Conservation (phyloP, 2,329 filamentous ascomycete genomes). For the Xylaria sp. region DNA sequence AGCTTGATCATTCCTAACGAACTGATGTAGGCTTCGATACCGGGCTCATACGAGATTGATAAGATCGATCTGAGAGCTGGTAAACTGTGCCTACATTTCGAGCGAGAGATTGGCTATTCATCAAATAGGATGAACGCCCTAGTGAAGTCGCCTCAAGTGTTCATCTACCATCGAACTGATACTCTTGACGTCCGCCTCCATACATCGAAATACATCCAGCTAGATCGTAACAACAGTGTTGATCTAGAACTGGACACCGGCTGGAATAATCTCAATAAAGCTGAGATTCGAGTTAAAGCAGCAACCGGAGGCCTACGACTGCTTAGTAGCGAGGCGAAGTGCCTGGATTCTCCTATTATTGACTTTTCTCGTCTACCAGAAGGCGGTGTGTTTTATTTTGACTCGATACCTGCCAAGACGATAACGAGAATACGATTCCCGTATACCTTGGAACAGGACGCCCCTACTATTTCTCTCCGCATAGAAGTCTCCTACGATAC, state of each 20-base stretch:
- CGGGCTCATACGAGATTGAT: slow-evolving; percentile 80
- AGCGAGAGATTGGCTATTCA: slow-evolving; percentile 64
- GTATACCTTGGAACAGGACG: slow-evolving; percentile 83
- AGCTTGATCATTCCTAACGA: slow-evolving; percentile 46
- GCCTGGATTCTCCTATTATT: slow-evolving; percentile 55
- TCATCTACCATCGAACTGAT: slow-evolving; percentile 76
- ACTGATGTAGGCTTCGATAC: slow-evolving; percentile 67
- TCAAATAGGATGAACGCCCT: slow-evolving; percentile 59
- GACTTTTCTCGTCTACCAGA: slow-evolving; percentile 62
- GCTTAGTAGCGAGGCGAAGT: slow-evolving; percentile 67
- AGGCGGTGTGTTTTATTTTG: slow-evolving; percentile 63
- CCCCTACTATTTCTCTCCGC: slow-evolving; percentile 75
- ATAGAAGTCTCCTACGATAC: slow-evolving; percentile 82
- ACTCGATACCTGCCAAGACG: slow-evolving; percentile 56
- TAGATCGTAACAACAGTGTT: slow-evolving; percentile 81
- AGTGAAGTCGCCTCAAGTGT: slow-evolving; percentile 69
- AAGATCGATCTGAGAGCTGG: slow-evolving; percentile 72
- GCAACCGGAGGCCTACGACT: slow-evolving; percentile 73
- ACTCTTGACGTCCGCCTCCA: slow-evolving; percentile 75
- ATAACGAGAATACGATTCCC: slow-evolving; percentile 73
- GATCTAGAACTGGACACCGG: slow-evolving; percentile 79
- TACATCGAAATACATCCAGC: slow-evolving; percentile 75
- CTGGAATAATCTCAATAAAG: slow-evolving; percentile 73
- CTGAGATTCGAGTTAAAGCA: slow-evolving; percentile 69
- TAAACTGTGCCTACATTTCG: slow-evolving; percentile 73